Evolutionary conservation across 306 rosid species (phyloP).

Genomic region (Clitoria ternatea): DNA sequence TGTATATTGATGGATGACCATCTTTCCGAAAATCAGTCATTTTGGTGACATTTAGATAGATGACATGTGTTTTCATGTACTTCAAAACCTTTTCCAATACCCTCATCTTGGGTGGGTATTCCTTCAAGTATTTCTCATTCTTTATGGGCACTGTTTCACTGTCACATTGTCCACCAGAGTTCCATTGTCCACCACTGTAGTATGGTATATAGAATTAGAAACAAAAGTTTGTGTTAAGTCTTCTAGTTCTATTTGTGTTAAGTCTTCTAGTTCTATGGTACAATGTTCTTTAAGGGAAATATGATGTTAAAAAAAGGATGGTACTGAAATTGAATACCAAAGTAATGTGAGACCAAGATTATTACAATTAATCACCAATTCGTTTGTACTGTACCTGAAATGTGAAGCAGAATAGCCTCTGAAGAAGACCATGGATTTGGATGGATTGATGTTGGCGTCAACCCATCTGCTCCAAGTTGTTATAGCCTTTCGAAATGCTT

Average conservation of each 20-base stretch:
- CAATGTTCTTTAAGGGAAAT: not conserved
- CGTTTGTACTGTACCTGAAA: slow-evolving; percentile 58
- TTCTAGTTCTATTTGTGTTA: no score
- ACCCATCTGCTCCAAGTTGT: slow-evolving; percentile 97
- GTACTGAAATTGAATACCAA: not conserved
- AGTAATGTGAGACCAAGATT: not conserved
- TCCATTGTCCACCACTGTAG: slow-evolving; percentile 94
- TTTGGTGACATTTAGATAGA: slow-evolving; percentile 69
- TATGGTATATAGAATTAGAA: slow-evolving; percentile 13
- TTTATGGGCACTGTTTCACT: slow-evolving; percentile 69
- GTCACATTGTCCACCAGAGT: slow-evolving; percentile 82
- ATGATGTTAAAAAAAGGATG: not conserved
- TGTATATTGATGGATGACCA: slow-evolving; percentile 85
- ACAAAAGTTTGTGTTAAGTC: not conserved
- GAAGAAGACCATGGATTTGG: slow-evolving; percentile 66
- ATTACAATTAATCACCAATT: not conserved
- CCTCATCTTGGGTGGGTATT: slow-evolving; percentile 67
- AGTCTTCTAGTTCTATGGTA: not conserved
- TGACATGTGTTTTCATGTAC: slow-evolving; percentile 75
- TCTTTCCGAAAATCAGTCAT: slow-evolving; percentile 91
- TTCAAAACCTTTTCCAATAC: slow-evolving; percentile 68
- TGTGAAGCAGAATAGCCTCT: slow-evolving; percentile 92
- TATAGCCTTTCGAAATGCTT: slow-evolving; percentile 85
- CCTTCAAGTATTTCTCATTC: slow-evolving; percentile 59
- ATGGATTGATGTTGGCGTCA: slow-evolving; percentile 60